These are phyloP conservation scores for Neurospora africana DNA, from an alignment of 495 filamentous ascomycete species.

Conservation along the genomic window DNA sequence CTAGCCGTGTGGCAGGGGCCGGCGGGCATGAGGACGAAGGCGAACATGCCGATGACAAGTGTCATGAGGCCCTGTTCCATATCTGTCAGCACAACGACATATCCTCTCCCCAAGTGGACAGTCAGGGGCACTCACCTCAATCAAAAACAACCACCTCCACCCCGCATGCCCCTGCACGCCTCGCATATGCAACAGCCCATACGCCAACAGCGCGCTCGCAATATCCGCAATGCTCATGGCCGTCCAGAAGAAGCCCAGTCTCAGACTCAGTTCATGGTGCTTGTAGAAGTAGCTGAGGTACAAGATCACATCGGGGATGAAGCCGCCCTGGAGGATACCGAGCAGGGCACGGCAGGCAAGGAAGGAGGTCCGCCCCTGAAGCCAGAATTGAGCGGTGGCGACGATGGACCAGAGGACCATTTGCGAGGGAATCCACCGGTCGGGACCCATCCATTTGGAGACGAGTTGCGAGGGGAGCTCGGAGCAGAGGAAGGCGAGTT, in stretches of 20 bases:
- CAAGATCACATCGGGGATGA: constrained; percentile 45
- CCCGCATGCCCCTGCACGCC: constrained; percentile 48
- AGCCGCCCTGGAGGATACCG: constrained; percentile 68
- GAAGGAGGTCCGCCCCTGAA: constrained; percentile 52
- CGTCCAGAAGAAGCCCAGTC: constrained; percentile 48
- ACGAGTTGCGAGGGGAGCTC: constrained; percentile 70
- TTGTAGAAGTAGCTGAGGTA: constrained; percentile 67
- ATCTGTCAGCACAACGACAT: not conserved
- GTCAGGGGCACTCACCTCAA: constrained; percentile 14
- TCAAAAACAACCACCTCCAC: constrained; percentile 45
- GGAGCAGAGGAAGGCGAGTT: constrained; percentile 54
- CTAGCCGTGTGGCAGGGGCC: constrained; percentile 62
- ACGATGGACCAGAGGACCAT: constrained; percentile 72
- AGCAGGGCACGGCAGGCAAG: constrained; percentile 54
- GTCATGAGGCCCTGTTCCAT: constrained; percentile 39
- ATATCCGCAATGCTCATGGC: constrained; percentile 57
- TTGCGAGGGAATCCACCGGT: constrained; percentile 76
- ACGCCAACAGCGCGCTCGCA: constrained; percentile 58
- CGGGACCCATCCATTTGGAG: constrained; percentile 68
- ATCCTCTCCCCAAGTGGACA: not conserved
- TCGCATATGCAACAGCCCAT: constrained; percentile 59
- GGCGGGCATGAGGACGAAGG: constrained; percentile 59
- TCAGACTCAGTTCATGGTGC: constrained; percentile 50
- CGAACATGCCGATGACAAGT: constrained; percentile 50
- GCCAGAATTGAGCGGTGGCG: constrained; percentile 54